These are phyloP conservation scores for Melaleuca alternifolia DNA, from an alignment of 345 rosid genomes.

Conservation along the genomic window DNA sequence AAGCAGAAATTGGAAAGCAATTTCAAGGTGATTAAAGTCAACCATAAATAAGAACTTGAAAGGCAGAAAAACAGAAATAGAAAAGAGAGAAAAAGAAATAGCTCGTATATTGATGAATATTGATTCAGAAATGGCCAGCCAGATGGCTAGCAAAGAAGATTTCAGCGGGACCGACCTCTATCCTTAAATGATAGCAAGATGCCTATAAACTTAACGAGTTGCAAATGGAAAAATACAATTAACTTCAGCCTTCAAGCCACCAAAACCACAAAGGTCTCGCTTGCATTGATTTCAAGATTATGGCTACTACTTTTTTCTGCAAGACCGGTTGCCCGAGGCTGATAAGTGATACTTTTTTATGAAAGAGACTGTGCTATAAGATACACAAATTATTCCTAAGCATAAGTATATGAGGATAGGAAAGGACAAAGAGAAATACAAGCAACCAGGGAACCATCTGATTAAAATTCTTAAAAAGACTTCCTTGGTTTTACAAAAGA, in stretches of 20 bases:
- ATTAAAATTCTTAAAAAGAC: neutral
- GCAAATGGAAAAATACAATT: neutral
- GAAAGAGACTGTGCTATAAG: neutral
- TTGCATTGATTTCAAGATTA: neutral
- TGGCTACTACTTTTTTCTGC: neutral
- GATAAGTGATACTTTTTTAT: neutral
- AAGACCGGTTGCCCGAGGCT: neutral
- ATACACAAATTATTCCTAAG: neutral
- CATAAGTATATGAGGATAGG: neutral
- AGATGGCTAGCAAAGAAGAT: neutral
- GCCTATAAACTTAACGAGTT: neutral
- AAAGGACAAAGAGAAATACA: neutral
- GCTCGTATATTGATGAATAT: neutral
- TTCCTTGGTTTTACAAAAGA: neutral
- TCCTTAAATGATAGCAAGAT: neutral
- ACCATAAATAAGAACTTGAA: neutral
- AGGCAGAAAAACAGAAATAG: neutral
- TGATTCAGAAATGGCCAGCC: neutral
- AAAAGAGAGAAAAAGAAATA: neutral
- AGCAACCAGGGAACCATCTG: neutral
- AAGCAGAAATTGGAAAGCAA: neutral
- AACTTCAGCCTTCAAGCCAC: neutral
- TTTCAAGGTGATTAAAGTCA: neutral
- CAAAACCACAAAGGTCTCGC: neutral
- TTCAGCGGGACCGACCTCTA: neutral